Conservation (phyloP, 2,329 filamentous ascomycete species). For the Corniculantispora saksenae region DNA sequence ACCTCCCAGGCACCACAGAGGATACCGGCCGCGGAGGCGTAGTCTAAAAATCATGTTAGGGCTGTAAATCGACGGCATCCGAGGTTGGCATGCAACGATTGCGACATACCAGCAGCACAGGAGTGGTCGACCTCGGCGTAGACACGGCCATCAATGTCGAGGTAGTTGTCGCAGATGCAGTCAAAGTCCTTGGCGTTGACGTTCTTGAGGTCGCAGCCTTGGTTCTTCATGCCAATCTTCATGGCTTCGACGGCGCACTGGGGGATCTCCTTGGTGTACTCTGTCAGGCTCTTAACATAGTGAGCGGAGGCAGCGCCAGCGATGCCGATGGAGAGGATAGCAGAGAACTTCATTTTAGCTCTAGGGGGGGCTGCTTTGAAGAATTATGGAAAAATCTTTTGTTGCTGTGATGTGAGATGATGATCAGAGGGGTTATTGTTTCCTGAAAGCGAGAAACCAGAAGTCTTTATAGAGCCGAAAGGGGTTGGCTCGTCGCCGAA, state of each 20-base stretch:
- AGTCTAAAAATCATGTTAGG: neutral
- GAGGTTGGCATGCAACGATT: neutral
- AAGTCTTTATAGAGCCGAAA: neutral
- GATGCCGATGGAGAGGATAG: conserved; percentile 10
- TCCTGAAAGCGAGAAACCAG: neutral
- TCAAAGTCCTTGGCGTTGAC: conserved; percentile 17
- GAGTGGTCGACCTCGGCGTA: conserved; percentile 8
- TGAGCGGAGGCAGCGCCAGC: neutral
- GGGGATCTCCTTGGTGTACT: conserved; percentile 16
- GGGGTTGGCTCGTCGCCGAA: neutral
- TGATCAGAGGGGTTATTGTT: neutral
- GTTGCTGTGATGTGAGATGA: neutral
- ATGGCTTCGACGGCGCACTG: conserved; percentile 10
- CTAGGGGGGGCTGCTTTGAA: no score
- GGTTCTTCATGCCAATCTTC: conserved; percentile 14
- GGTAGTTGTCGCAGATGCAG: conserved; percentile 19
- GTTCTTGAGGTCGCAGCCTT: conserved; percentile 8
- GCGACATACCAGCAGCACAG: conserved; percentile 10
- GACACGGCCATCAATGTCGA: conserved; percentile 14
- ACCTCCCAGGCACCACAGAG: conserved; percentile 15
- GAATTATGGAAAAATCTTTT: neutral
- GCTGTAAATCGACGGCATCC: neutral
- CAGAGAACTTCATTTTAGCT: conserved; percentile 8
- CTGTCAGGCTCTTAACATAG: conserved; percentile 16
- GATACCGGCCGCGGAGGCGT: conserved; percentile 5